Evolutionary conservation across 2,329 filamentous ascomycete genomes (phyloP).

Genomic region (Dendrostoma leiphaemia): DNA sequence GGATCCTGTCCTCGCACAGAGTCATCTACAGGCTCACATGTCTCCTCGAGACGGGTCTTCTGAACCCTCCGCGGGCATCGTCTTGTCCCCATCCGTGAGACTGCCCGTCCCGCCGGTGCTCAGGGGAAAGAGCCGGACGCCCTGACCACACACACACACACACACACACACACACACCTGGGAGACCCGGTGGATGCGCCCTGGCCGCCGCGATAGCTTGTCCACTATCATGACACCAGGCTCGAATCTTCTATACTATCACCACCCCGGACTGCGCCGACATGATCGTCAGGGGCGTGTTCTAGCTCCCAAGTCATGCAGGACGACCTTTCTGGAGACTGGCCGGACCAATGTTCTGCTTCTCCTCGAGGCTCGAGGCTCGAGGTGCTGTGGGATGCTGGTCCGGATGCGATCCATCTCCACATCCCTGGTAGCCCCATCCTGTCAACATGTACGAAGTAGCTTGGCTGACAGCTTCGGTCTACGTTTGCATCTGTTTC

Average conservation of each 20-base stretch:
- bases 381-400: not conserved
- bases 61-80: conserved; percentile 16
- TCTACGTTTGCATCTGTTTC: conserved; percentile 15
- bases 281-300: conserved; percentile 19
- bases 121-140: not conserved
- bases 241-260: conserved; percentile 17
- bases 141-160: too few relatives aligned
- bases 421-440: conserved; percentile 7
- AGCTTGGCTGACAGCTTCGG: conserved; percentile 1
- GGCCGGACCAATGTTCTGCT: conserved; percentile 2
- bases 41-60: conserved; percentile 18
- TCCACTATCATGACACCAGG: conserved; percentile 2
- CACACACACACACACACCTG: too few relatives aligned
- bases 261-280: conserved; percentile 16
- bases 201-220: conserved; percentile 7
- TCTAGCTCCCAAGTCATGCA: conserved; percentile 10
- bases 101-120: conserved; percentile 7
- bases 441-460: conserved; percentile 1
- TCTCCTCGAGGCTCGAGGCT: not conserved
- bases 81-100: conserved; percentile 18
- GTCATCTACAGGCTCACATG: conserved; percentile 33
- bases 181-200: conserved; percentile 7
- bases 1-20: conserved; percentile 19
- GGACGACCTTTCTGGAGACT: conserved; percentile 7
- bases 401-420: conserved; percentile 5